Evolutionary conservation across 2,329 filamentous ascomycete genomes (phyloP), one percentile per base, ranked within the genome.

Genomic region (Gnomoniopsis smithogilvyi): DNA sequence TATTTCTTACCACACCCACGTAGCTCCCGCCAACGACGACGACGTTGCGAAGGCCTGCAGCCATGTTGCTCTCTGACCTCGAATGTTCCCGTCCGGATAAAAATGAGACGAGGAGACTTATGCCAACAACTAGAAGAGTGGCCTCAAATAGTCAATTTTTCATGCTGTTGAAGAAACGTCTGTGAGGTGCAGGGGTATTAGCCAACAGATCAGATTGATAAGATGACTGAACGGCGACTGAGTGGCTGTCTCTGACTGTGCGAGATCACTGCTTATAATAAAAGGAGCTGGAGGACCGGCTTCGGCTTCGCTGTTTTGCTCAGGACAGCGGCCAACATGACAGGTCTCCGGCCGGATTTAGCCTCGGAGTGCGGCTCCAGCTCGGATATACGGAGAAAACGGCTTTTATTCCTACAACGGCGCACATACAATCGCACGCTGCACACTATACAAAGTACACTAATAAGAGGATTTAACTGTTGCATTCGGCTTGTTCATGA

Each of bases 21-120:
- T 78, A 80, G 2, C 77, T 79, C 7, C 73, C 78, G 26, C 78
- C 78, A n/a, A 80, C 67, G 1, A 79, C 69, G 19, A 80, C 69
- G 33, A 79, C 69, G 33, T 75, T 77, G 38, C 70, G 72, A 8
- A 70, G 58, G 24, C 58, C 60, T 12, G 63, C 34, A 30, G 64
- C 64, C 66, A 68, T 68, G 10, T 60, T 62, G 14, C 17, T 38
- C 14, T 22, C 45, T 15, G 33, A 17, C 2, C 19, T 3, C 34
- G 21, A 22, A 10, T 26, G n/a, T 3, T 47, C 7, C 6, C 22
- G 14, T 17, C 1, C 21, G 14, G 19, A 30, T 4, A 51, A 17
- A 3, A 34, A 48, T 7, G 22, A 33, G 2, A 56, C 11, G 2
- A 60, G 2, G 11, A 54, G 14, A 3, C 45, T 46, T 38, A 48